Evolutionary conservation across 805 yeast genomes (phyloP).

Genomic region (Pichia nanzhaoensis): DNA sequence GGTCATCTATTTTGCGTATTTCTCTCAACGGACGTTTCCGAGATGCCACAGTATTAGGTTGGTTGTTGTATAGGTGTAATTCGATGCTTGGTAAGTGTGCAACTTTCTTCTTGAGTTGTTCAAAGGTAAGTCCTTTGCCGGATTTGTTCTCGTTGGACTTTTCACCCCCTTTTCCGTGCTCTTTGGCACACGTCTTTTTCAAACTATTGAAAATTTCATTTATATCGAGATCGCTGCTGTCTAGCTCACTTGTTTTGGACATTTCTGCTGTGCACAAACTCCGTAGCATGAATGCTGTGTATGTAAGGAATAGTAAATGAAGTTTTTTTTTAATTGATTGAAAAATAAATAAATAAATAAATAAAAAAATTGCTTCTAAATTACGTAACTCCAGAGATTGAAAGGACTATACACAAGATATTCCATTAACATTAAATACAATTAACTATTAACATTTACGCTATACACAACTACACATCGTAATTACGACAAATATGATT

Average conservation of each 20-base stretch:
- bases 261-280: too few species aligned
- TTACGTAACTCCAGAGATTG: too few species aligned
- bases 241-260: background rate
- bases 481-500: slow-evolving; percentile 46
- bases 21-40: background rate
- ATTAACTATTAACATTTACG: background rate
- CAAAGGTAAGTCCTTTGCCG: slow-evolving; percentile 18
- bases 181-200: slow-evolving; percentile 1
- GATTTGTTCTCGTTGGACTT: slow-evolving; percentile 27
- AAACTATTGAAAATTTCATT: slow-evolving; percentile 31
- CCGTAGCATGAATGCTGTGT: too few species aligned
- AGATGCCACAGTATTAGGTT: too few species aligned
- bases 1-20: slow-evolving; percentile 39
- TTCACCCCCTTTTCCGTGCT: slow-evolving; percentile 4
- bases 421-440: too few species aligned
- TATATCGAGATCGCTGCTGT: slow-evolving; percentile 14
- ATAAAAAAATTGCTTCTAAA: too few species aligned
- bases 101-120: slow-evolving; percentile 24
- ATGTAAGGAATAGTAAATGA: background rate
- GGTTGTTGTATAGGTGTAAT: slow-evolving; percentile 13
- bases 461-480: slow-evolving; percentile 9
- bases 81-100: slow-evolving; percentile 34
- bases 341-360: too few species aligned
- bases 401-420: too few species aligned
- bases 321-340: background rate